A percentile compares a stretch with the other conserved stretches of the same genome.
Evolutionary conservation across 768 basidiomycete species (phyloP).

Genomic region (Pulveroboletus sp.): DNA sequence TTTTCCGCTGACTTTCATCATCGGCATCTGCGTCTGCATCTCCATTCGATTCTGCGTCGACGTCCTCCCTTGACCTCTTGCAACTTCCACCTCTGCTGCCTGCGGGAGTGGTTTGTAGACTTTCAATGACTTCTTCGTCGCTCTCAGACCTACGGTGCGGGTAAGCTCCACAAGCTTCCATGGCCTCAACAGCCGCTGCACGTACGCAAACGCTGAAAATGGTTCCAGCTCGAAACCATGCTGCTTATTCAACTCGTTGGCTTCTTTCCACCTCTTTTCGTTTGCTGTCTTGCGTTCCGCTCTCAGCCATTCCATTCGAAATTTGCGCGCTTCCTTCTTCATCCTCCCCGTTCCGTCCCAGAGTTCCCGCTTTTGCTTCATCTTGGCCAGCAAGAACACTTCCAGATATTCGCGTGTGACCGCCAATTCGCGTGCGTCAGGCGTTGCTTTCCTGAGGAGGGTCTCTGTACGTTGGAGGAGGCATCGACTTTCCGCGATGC

Average conservation of each 20-base stretch:
- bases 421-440: slow-evolving; percentile 17
- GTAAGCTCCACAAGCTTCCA: not conserved
- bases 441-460: slow-evolving; percentile 11
- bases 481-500: slow-evolving; percentile 17
- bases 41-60: slow-evolving; percentile 1
- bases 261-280: slow-evolving; percentile 18
- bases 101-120: slow-evolving; percentile 22
- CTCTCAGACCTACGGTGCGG: slow-evolving; percentile 14
- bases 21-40: not conserved
- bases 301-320: slow-evolving; percentile 23
- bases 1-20: slow-evolving; percentile 10
- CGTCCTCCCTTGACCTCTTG: slow-evolving; percentile 15
- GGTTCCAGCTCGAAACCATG: slow-evolving; percentile 13
- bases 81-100: slow-evolving; percentile 13
- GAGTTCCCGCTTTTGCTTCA: slow-evolving; percentile 29
- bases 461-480: slow-evolving; percentile 16
- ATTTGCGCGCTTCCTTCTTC: slow-evolving; percentile 19
- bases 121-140: slow-evolving; percentile 23
- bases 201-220: slow-evolving; percentile 23
- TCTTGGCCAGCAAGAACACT: slow-evolving; percentile 19
- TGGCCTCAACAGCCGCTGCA: not conserved
- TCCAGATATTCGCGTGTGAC: slow-evolving; percentile 27
- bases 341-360: slow-evolving; percentile 30
- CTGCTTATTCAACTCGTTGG: slow-evolving; percentile 9
- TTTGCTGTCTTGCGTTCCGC: slow-evolving; percentile 16